Evolutionary conservation across 305 asterid species (phyloP), one percentile per base, ranked within the genome.

Genomic region (Nicotiana rustica): DNA sequence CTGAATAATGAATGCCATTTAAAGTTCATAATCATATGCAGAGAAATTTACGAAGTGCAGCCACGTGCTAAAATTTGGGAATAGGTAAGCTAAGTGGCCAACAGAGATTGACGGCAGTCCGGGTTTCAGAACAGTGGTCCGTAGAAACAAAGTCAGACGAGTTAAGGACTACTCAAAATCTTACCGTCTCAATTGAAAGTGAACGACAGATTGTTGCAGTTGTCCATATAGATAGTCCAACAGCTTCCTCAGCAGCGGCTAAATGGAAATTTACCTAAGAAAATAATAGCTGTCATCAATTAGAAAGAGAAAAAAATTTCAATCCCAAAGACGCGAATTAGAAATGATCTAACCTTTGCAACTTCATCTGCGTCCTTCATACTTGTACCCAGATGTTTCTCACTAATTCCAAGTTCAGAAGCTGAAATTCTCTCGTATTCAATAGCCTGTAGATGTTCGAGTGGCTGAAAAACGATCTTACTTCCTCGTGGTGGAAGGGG

Each of bases 211-310:
- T 86, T 79, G 99, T 88, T 84, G 97, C 91, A 10, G 93, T 90
- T 85, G 99, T 90, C 99, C 99, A 96, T 52, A 87, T 75, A 81
- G 99, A 93, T 86, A 96, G 90, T 76, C 97, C 89, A 88, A 78
- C 88, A 87, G 99, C 98, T 92, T 94, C 99, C 92, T 96, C 99
- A 3, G 94, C 98, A 86, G 88, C 86, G 79, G 94, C 94, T 85
- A 96, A 84, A 86, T 87, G 92, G 82, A 91, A 82, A 86, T 85
- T 88, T 85, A 90, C 93, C 98, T 96, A 87, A 86, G 86, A 89
- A 84, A 80, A 77, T 67, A 78, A 84, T 67, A 57, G 47, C 79
- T 80, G 29, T 25, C 52, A 52, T 81, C 69, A 56, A 52, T 80
- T 80, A 76, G 86, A 65, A 19, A 82, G 60, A 60, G 49, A 49